These are phyloP conservation scores for Citrus hindsii DNA, from an alignment of 345 rosid genomes.

Conservation along the genomic window DNA sequence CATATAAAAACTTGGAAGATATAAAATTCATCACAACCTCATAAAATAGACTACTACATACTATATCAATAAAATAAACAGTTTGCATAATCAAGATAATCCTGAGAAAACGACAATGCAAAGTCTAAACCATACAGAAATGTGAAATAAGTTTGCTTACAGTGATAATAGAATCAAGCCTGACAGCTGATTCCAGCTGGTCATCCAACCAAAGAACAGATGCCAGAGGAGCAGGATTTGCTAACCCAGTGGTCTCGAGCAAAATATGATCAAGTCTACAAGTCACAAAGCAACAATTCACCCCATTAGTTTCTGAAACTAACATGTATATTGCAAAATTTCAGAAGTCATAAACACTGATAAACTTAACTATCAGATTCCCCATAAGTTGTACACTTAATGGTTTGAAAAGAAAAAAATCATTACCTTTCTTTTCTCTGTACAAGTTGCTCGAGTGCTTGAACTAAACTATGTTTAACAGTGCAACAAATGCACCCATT, in stretches of 20 bases:
- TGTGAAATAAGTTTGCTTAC: conserved; percentile 33
- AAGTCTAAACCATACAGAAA: not conserved
- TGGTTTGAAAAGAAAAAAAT: not conserved
- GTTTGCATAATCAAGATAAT: not conserved
- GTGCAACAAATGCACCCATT: conserved; percentile 95
- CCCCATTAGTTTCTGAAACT: not conserved
- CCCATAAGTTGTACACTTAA: not conserved
- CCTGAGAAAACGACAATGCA: not conserved
- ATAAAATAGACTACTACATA: not conserved
- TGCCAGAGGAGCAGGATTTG: conserved; percentile 92
- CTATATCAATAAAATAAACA: not conserved
- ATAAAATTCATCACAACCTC: not conserved
- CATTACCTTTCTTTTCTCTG: conserved; percentile 68
- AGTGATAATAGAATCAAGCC: conserved; percentile 88
- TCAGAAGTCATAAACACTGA: not conserved
- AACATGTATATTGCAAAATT: not conserved
- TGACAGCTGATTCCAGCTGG: conserved; percentile 81
- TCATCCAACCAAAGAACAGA: conserved; percentile 97
- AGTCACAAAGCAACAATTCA: conserved; percentile 8
- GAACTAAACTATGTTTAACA: conserved; percentile 90
- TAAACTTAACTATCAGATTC: not conserved
- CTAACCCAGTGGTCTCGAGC: conserved; percentile 97
- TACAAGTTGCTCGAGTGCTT: conserved; percentile 91
- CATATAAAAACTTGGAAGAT: not conserved
- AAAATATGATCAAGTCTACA: conserved; percentile 87